phyloP scores from a whole-genome alignment of 2,329 filamentous ascomycete genomes.

The Davidsoniella australis region DNA sequence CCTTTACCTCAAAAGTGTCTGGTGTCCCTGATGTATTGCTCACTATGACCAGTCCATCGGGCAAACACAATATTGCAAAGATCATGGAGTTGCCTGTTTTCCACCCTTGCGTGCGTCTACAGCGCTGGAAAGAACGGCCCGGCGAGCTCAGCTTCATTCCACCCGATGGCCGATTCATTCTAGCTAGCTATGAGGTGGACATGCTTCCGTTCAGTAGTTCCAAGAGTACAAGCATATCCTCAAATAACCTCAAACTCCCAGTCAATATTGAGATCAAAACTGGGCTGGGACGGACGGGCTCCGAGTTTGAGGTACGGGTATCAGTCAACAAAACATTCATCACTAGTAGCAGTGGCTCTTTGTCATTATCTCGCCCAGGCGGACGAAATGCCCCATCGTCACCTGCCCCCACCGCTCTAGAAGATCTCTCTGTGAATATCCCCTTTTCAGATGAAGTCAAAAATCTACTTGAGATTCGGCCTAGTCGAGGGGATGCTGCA shows the following conservation, averaged over 20 bases:
- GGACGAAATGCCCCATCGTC: constrained; percentile 36
- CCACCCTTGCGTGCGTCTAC: constrained; percentile 82
- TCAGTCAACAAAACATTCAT: constrained; percentile 50
- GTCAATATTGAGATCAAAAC: constrained; percentile 70
- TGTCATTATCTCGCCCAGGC: constrained; percentile 17
- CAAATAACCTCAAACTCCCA: constrained; percentile 59
- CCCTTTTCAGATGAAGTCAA: constrained; percentile 65
- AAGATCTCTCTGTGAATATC: constrained; percentile 62
- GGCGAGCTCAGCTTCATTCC: constrained; percentile 93
- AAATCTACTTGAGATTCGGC: constrained; percentile 66
- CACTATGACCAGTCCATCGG: constrained; percentile 61
- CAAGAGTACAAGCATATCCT: constrained; percentile 35
- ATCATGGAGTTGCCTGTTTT: constrained; percentile 83
- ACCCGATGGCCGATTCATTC: constrained; percentile 81
- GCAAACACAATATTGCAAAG: constrained; percentile 56
- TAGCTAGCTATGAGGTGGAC: constrained; percentile 90
- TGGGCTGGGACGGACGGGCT: constrained; percentile 53
- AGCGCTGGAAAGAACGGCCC: constrained; percentile 74
- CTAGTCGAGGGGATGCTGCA: constrained; percentile 66
- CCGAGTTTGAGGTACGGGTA: constrained; percentile 78
- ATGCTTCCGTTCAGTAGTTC: constrained; percentile 54
- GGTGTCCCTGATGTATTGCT: constrained; percentile 83
- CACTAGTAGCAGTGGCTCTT: constrained; percentile 19
- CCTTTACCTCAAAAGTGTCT: constrained; percentile 88
- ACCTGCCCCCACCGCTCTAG: constrained; percentile 35